These are phyloP conservation scores for Coemansia sp. DNA, from an alignment of 192 early-diverging fungal species.

Conservation along the genomic window DNA sequence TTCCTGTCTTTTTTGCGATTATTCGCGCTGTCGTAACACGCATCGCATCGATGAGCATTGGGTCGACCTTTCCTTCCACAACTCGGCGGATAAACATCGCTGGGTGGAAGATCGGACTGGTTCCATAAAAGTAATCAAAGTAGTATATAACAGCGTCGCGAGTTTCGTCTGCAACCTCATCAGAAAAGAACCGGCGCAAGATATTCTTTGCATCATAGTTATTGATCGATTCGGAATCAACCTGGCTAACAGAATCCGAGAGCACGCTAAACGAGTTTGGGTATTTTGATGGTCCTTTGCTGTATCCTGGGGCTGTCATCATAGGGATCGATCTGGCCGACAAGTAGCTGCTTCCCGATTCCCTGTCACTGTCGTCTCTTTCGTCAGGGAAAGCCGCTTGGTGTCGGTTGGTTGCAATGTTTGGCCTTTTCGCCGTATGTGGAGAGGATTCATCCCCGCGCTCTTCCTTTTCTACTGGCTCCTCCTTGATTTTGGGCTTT, in stretches of 20 bases:
- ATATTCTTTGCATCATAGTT: slow-evolving; percentile 5
- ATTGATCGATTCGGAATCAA: not conserved
- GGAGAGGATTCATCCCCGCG: not conserved
- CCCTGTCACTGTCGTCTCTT: not conserved
- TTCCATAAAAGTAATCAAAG: slow-evolving; percentile 47
- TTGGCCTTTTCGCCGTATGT: not conserved
- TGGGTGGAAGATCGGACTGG: slow-evolving; percentile 49
- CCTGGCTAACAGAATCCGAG: not conserved
- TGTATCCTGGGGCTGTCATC: not conserved
- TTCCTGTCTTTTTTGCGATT: slow-evolving; percentile 34
- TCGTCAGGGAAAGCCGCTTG: not conserved
- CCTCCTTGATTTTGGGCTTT: slow-evolving; percentile 26
- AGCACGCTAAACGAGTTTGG: not conserved
- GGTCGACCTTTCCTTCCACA: slow-evolving; percentile 39
- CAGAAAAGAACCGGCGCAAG: slow-evolving; percentile 43
- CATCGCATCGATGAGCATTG: slow-evolving; percentile 40
- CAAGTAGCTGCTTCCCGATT: not conserved
- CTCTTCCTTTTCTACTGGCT: not conserved
- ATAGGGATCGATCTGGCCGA: not conserved
- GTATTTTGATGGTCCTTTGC: not conserved
- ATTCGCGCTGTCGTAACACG: slow-evolving; percentile 31
- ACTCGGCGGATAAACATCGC: slow-evolving; percentile 34
- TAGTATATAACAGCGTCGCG: slow-evolving; percentile 40
- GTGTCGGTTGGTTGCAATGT: not conserved
- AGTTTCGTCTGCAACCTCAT: slow-evolving; percentile 35